These are phyloP conservation scores for Hericium rajendrae DNA, from an alignment of 768 basidiomycete species.

Conservation along the genomic window DNA sequence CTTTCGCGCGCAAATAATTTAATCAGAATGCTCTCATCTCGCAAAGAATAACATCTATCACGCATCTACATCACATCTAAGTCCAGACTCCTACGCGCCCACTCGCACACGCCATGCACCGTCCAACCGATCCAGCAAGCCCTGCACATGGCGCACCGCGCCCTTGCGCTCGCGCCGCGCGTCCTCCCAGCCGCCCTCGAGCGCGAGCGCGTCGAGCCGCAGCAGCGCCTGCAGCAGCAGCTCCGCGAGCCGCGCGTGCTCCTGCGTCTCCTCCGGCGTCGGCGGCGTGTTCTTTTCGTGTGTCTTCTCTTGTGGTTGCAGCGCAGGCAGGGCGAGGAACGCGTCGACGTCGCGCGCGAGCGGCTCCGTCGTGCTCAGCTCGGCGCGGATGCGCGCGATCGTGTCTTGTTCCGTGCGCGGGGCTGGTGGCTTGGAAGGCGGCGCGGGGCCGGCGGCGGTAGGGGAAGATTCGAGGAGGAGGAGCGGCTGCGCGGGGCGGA, in stretches of 20 bases:
- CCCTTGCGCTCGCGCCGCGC: slow-evolving; percentile 77
- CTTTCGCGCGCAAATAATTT: no score
- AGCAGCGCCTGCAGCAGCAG: slow-evolving; percentile 81
- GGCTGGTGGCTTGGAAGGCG: slow-evolving; percentile 17
- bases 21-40: no score
- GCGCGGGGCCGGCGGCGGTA: slow-evolving; percentile 13
- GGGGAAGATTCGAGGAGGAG: slow-evolving; percentile 40
- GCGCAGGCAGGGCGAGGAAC: slow-evolving; percentile 28
- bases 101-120: slow-evolving; percentile 39
- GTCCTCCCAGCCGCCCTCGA: slow-evolving; percentile 67
- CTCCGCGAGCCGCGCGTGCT: slow-evolving; percentile 62
- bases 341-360: slow-evolving; percentile 48
- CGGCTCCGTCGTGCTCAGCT: slow-evolving; percentile 40
- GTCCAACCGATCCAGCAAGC: slow-evolving; percentile 72
- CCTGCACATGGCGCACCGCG: slow-evolving; percentile 81
- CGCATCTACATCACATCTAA: no score
- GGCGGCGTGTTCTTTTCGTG: slow-evolving; percentile 7
- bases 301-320: slow-evolving; percentile 8
- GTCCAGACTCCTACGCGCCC: background rate
- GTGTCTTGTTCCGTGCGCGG: slow-evolving; percentile 40
- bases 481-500: slow-evolving; percentile 61
- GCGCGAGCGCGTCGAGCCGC: slow-evolving; percentile 70
- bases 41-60: no score
- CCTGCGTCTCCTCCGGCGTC: slow-evolving; percentile 23
- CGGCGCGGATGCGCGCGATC: slow-evolving; percentile 45